Base-by-base conservation (phyloP, 176 grass and related monocot species). In the Bromus sterilis region DNA sequence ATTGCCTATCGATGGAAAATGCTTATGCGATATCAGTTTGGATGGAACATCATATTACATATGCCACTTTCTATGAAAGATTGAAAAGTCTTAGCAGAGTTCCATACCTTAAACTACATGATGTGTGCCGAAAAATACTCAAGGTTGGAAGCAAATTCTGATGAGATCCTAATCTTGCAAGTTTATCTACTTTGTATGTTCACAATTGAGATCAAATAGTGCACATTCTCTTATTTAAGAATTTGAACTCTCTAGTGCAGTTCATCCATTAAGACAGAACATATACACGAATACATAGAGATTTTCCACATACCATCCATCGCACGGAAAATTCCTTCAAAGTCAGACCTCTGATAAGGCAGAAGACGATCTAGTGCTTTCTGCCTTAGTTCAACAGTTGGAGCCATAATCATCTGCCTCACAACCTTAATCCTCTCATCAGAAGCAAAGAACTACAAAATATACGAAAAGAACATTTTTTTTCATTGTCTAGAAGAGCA, bases 321-420 rank as follows among this genome's bases (percentile, higher is more conserved):
- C 51, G 97, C 93, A 83, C 84, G 91, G n/a, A 99, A 99, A 78
- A 99, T 95, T 77, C 97, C 97, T 87, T 99, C 93, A 55, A 99
- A 99, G 70, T 99, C 97, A 1, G 89, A 93, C 80, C 93, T 93
- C 85, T 99, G 97, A 35, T 99, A 99, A 39, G 97, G 97, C 74
- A 99, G 65, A 84, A 99, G 93, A 46, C 63, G 87, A 81, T 93
- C 91, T 35, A 99, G 87, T 62, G 97, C 97, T 46, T 86, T 77
- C 80, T 99, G 89, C 77, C 97, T 93, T 68, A 88, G 87, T 72
- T 99, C 97, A 55, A 93, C 20, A 55, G 79, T 92, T 82, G 82
- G 60, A 72, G 97, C 88, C 97, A 99, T 99, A 76, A 99, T 99
- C 97, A 99, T 99, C 87, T 96, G 90, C 80, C 97, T 93, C 62